Percentiles rank a stretch among this genome's conserved stretches.
Evolutionary conservation across 225 moss, liverwort and hornwort species (phyloP).

Genomic region (Climacium dendroides): DNA sequence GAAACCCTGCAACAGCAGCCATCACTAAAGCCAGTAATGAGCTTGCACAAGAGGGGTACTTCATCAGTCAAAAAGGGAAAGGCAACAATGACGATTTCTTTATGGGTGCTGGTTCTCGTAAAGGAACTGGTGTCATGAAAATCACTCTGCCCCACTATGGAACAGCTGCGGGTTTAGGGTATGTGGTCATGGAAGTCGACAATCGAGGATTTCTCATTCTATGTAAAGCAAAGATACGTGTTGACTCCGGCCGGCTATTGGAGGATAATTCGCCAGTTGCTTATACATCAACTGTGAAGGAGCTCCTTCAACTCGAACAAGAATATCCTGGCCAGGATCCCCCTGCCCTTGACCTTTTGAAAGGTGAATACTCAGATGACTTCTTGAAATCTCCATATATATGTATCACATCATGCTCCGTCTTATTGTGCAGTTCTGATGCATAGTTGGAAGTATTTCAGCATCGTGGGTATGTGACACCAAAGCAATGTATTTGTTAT

Average conservation of each 20-base stretch:
- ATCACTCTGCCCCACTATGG: slow-evolving; percentile 81
- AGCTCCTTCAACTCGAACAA: slow-evolving; percentile 74
- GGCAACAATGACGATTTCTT: slow-evolving; percentile 79
- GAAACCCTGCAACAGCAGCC: slow-evolving; percentile 16
- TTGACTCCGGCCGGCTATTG: slow-evolving; percentile 69
- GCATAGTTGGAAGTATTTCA: background rate
- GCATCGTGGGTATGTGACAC: background rate
- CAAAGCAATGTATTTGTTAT: background rate
- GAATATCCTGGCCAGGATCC: slow-evolving; percentile 72
- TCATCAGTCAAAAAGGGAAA: slow-evolving; percentile 78
- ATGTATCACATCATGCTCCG: background rate
- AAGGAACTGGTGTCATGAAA: slow-evolving; percentile 75
- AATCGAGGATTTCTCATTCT: slow-evolving; percentile 65
- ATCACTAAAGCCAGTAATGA: slow-evolving; percentile 37
- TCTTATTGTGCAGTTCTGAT: background rate
- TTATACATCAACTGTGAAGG: slow-evolving; percentile 56
- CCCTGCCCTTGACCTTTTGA: slow-evolving; percentile 78
- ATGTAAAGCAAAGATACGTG: slow-evolving; percentile 85
- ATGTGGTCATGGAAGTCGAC: slow-evolving; percentile 87
- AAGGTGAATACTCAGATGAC: slow-evolving; percentile 28
- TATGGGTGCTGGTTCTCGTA: slow-evolving; percentile 63
- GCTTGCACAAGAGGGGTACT: slow-evolving; percentile 82
- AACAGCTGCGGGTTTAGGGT: slow-evolving; percentile 60
- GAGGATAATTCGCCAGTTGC: slow-evolving; percentile 74
- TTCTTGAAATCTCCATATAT: background rate